phyloP scores from a whole-genome alignment of 768 basidiomycete species.

The Megacollybia marginata region DNA sequence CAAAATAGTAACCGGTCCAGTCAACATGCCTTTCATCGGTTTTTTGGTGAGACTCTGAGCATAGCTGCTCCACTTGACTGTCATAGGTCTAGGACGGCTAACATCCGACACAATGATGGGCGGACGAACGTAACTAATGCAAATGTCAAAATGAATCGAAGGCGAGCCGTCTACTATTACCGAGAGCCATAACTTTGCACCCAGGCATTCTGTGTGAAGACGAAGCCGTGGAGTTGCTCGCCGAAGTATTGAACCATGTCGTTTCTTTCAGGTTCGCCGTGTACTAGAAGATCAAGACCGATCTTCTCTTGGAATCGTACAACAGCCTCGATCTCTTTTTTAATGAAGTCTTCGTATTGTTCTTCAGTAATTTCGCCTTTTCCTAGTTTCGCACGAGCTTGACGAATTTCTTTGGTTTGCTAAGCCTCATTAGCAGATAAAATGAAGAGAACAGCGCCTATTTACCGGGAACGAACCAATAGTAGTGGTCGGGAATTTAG shows the following conservation, averaged over 20 bases:
- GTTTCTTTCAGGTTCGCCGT: conserved; percentile 98
- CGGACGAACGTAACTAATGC: conserved; percentile 82
- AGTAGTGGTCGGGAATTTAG: conserved; percentile 97
- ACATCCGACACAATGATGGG: conserved; percentile 98
- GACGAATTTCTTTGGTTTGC: conserved; percentile 99
- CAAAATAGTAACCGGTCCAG: conserved; percentile 96
- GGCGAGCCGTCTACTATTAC: conserved; percentile 27
- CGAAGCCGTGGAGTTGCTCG: conserved; percentile 89
- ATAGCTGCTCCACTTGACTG: conserved; percentile 94
- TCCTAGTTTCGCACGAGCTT: conserved; percentile 88
- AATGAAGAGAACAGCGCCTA: conserved; percentile 5
- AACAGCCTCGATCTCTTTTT: conserved; percentile 91
- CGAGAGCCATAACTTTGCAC: conserved; percentile 99
- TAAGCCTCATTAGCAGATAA: conserved; percentile 20
- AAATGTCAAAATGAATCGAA: not conserved
- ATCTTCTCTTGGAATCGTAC: conserved; percentile 97
- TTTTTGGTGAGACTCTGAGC: conserved; percentile 89
- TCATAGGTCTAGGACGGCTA: conserved; percentile 87
- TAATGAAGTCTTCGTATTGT: conserved; percentile 96
- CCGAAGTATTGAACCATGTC: conserved; percentile 99
- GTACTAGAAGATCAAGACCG: conserved; percentile 94
- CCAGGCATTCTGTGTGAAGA: conserved; percentile 98
- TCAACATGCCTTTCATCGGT: conserved; percentile 99
- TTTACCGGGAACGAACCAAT: conserved; percentile 95
- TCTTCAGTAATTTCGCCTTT: conserved; percentile 83